phyloP scores from a whole-genome alignment of 2,329 filamentous ascomycete species.

The Mycocentrospora acerina region DNA sequence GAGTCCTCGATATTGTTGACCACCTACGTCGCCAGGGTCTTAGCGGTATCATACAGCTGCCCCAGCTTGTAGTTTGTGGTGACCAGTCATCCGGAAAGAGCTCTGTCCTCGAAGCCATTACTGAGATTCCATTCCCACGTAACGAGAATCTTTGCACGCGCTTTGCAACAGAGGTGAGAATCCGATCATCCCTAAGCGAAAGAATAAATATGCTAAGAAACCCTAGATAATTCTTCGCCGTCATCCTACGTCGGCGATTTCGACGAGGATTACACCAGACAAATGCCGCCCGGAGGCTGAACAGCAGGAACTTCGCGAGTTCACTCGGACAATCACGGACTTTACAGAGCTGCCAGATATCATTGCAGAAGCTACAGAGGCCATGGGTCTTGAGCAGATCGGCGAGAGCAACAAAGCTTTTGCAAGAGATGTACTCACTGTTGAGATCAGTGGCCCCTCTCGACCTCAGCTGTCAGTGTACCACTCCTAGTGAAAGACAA shows the following conservation, averaged over 20 bases:
- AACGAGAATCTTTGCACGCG: slow-evolving; percentile 59
- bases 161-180: slow-evolving; percentile 57
- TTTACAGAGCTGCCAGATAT: slow-evolving; percentile 39
- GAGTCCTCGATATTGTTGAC: slow-evolving; percentile 57
- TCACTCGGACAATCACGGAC: slow-evolving; percentile 15
- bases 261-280: slow-evolving; percentile 43
- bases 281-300: slow-evolving; percentile 27
- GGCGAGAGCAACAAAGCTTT: slow-evolving; percentile 8
- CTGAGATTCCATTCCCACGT: slow-evolving; percentile 60
- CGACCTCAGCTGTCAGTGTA: slow-evolving; percentile 42
- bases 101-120: slow-evolving; percentile 39
- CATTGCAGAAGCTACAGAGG: slow-evolving; percentile 52
- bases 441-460: slow-evolving; percentile 34
- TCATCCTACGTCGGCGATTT: slow-evolving; percentile 18
- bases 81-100: slow-evolving; percentile 36
- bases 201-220: too few relatives aligned
- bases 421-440: slow-evolving; percentile 29
- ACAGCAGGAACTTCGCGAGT: slow-evolving; percentile 28
- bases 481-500: too few relatives aligned
- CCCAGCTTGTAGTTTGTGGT: slow-evolving; percentile 34
- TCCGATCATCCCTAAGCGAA: too few relatives aligned
- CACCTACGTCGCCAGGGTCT: slow-evolving; percentile 53
- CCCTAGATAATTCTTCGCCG: slow-evolving; percentile 47
- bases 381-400: slow-evolving; percentile 50
- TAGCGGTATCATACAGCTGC: slow-evolving; percentile 34